These are phyloP conservation scores for Acanthamoeba royreba DNA, from an alignment of 208 protist genomes.

Conservation along the genomic window DNA sequence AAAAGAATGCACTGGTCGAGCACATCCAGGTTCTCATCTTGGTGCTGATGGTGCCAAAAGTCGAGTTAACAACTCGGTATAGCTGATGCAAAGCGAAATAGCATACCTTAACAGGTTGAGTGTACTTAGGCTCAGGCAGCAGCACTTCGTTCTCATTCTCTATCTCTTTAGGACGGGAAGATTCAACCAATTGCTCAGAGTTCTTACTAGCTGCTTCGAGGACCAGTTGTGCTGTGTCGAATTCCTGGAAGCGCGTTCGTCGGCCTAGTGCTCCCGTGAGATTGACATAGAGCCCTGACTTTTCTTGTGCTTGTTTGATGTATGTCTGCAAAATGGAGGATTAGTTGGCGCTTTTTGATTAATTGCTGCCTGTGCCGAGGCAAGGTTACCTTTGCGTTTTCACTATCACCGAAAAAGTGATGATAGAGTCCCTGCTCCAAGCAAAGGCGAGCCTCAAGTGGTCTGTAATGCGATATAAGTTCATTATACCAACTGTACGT, in stretches of 20 bases:
- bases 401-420: not conserved
- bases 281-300: not conserved
- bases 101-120: not conserved
- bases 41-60: not conserved
- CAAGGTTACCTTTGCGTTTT: not conserved
- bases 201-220: not conserved
- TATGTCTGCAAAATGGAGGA: not conserved
- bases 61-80: not conserved
- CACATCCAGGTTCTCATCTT: conserved; percentile 6
- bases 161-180: not conserved
- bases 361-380: too few relatives aligned
- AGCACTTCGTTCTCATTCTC: conserved; percentile 6
- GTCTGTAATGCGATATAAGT: not conserved
- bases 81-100: not conserved
- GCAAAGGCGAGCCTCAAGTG: not conserved
- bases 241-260: conserved; percentile 20
- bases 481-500: not conserved
- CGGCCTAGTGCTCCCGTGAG: conserved; percentile 5
- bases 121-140: conserved; percentile 16
- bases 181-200: not conserved
- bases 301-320: not conserved
- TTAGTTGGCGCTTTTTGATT: too few relatives aligned
- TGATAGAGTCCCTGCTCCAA: not conserved
- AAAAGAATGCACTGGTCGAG: conserved; percentile 63
- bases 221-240: not conserved